Percentiles rank a stretch among this genome's conserved stretches.
Conservation (phyloP, 192 early-diverging fungal genomes). For the Backusella morwellensis region DNA sequence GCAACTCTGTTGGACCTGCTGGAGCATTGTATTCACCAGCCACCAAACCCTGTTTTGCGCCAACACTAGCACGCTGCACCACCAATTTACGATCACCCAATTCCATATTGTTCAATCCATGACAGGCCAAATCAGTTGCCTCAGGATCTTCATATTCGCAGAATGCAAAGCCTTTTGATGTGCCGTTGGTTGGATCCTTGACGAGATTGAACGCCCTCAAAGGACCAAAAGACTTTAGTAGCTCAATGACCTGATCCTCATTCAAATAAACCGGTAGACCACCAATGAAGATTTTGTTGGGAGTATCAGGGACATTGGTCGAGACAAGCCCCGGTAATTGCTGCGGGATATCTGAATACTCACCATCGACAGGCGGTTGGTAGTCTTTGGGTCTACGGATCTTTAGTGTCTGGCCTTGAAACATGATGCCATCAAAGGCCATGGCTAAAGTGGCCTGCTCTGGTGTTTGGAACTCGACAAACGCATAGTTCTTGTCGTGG, state of each 20-base stretch:
- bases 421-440: conserved; percentile 91
- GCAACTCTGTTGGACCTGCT: neutral
- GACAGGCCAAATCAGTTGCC: conserved; percentile 90
- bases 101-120: conserved; percentile 95
- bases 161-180: conserved; percentile 85
- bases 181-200: conserved; percentile 59
- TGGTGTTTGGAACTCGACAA: conserved; percentile 88
- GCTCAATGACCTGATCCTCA: conserved; percentile 92
- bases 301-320: conserved; percentile 87
- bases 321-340: conserved; percentile 79
- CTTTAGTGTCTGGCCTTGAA: conserved; percentile 78
- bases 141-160: conserved; percentile 90
- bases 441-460: conserved; percentile 91
- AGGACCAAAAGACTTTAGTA: conserved; percentile 92
- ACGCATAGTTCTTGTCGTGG: conserved; percentile 93
- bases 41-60: conserved; percentile 56
- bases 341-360: conserved; percentile 50
- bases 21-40: neutral
- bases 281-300: conserved; percentile 94
- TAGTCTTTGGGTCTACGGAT: conserved; percentile 97
- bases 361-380: conserved; percentile 54
- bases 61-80: conserved; percentile 91
- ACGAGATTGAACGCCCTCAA: conserved; percentile 92
- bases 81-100: conserved; percentile 90
- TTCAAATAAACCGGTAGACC: conserved; percentile 86